Evolutionary conservation across 1,139 yeast genomes (phyloP), one percentile per base, ranked within the genome.

Genomic region (Yamadazyma siamensis): DNA sequence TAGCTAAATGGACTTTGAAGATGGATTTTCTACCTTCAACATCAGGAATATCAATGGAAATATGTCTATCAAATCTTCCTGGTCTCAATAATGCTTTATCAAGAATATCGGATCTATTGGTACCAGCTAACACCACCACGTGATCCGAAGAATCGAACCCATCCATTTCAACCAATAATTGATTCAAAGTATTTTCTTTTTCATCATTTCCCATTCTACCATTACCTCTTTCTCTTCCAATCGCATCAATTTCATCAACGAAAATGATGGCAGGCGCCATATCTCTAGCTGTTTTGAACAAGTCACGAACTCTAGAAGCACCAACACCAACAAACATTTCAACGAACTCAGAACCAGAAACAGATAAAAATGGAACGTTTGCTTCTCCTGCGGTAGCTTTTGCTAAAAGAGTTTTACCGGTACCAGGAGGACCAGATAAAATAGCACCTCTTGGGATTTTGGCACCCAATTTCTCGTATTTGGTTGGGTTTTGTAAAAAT

Each of bases 361-460:
- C 91, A 23, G 85, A 78, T 44, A 77, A 75, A 50, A 83, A 83
- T 24, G 94, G 89, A 18, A 82, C 91, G 32, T 83, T 84, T 2
- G 91, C 91, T 54, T 83, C 91, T 49, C 91, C 91, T 6, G 91
- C 91, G 19, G 91, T 82, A 1, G 91, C 91, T 51, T 80, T 82
- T 8, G 91, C 91, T 34, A 83, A 59, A 28, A 83, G 63, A 1
- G 94, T 83, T 52, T 83, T 83, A 73, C 94, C 94, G 4, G 91
- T 83, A 63, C 94, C 94, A 27, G 94, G 94, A 23, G 91, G 87
- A 39, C 94, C 94, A 0, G 88, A 80, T 29, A 83, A 61, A 33
- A 83, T 80, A 6, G 91, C 91, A 50, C 94, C 94, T 55, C 91
- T 69, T 26, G 94, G 94, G 38, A 83, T 83, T 50, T 82, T 80